Evolutionary conservation across 345 rosid genomes (phyloP).

Genomic region (Laguncularia racemosa): DNA sequence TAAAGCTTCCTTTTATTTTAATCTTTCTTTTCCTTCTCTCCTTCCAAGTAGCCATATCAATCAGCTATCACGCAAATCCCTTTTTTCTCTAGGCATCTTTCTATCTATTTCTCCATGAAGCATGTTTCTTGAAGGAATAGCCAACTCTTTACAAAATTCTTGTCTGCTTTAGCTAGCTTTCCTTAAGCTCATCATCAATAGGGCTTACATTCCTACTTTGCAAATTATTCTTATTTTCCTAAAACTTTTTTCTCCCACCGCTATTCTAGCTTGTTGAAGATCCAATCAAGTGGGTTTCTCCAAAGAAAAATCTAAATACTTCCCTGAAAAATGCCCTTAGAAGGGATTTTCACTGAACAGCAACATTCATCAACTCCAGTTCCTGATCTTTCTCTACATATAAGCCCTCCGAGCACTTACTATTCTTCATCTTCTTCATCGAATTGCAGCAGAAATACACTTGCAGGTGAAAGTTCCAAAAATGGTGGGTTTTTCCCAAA

Average conservation of each 20-base stretch:
- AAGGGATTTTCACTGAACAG: slow-evolving; percentile 44
- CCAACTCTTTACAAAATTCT: slow-evolving; percentile 6
- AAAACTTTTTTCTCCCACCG: neutral
- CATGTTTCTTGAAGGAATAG: slow-evolving; percentile 34
- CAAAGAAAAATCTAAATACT: neutral
- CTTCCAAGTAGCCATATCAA: neutral
- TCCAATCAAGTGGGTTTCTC: neutral
- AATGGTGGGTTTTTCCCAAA: neutral
- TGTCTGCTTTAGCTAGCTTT: slow-evolving; percentile 6
- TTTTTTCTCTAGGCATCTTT: slow-evolving; percentile 15
- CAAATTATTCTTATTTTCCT: slow-evolving; percentile 3
- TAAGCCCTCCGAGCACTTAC: slow-evolving; percentile 49
- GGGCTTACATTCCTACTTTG: slow-evolving; percentile 12
- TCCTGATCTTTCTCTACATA: slow-evolving; percentile 75
- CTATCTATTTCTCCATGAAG: slow-evolving; percentile 20
- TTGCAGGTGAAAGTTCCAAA: slow-evolving; percentile 8
- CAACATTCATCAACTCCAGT: slow-evolving; percentile 27
- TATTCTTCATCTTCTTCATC: slow-evolving; percentile 13
- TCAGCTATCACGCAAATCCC: neutral
- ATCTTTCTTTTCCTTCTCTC: slow-evolving; percentile 13
- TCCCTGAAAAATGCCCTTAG: slow-evolving; percentile 31
- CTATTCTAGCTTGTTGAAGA: too few relatives aligned
- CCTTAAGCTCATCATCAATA: slow-evolving; percentile 1
- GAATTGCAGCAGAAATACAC: slow-evolving; percentile 4
- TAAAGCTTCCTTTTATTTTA: slow-evolving; percentile 22